Evolutionary conservation across 352 stramenopile genomes (phyloP).

Genomic region (Blastocystis hominis): DNA sequence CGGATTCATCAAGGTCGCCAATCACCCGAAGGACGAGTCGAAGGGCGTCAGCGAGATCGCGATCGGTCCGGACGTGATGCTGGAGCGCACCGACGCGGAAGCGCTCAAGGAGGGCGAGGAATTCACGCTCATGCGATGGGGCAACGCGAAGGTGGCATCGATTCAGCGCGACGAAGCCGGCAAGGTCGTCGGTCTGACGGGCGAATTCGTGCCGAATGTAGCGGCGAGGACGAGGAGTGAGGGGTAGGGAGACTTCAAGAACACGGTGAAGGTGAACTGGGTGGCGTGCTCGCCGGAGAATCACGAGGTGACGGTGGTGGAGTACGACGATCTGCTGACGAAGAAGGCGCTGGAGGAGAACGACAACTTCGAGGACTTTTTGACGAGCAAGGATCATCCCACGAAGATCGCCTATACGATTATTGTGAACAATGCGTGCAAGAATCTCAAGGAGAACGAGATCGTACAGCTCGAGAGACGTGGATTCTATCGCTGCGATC

Average conservation of each 20-base stretch:
- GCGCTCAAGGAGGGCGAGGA: conserved; percentile 85
- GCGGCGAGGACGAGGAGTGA: neutral
- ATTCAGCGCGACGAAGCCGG: conserved; percentile 65
- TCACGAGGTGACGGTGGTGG: conserved; percentile 73
- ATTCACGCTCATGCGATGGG: conserved; percentile 92
- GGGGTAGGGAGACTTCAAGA: conserved; percentile 69
- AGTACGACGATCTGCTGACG: conserved; percentile 96
- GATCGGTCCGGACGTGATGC: conserved; percentile 67
- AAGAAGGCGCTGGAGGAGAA: conserved; percentile 95
- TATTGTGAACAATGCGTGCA: conserved; percentile 85
- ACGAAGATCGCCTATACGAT: conserved; percentile 80
- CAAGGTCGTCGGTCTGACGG: conserved; percentile 64
- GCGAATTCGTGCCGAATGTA: conserved; percentile 68
- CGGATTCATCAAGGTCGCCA: conserved; percentile 42
- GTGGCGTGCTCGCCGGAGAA: conserved; percentile 73
- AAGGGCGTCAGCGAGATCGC: conserved; percentile 56
- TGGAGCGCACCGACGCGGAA: conserved; percentile 86
- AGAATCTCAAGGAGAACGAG: conserved; percentile 81
- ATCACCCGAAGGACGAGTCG: conserved; percentile 58
- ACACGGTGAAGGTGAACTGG: conserved; percentile 79
- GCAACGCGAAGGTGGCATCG: conserved; percentile 72
- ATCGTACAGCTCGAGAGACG: conserved; percentile 94
- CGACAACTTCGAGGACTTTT: conserved; percentile 89
- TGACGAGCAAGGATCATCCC: conserved; percentile 74
- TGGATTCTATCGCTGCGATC: conserved; percentile 87